Conservation (phyloP, 192 early-diverging fungal species). For the Rhizophagus clarus region DNA sequence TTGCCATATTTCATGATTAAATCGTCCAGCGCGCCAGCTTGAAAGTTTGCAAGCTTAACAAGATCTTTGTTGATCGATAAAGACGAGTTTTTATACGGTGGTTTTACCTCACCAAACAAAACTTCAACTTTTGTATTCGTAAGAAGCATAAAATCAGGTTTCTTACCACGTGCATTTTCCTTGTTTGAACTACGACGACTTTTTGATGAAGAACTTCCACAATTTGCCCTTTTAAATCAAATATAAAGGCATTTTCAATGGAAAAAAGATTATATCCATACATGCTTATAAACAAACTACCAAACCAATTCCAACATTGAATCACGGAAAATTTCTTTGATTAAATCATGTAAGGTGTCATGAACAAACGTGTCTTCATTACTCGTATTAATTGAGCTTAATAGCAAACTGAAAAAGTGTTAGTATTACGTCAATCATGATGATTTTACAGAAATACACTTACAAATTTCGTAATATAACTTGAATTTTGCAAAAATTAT, state of each 20-base stretch:
- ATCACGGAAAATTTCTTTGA: conserved; percentile 13
- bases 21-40: not conserved
- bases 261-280: not conserved
- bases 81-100: not conserved
- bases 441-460: not conserved
- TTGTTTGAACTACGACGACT: not conserved
- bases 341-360: not conserved
- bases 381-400: too few relatives aligned
- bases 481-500: not conserved
- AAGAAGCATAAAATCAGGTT: not conserved
- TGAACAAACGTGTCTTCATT: not conserved
- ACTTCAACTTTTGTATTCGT: not conserved
- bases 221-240: too few relatives aligned
- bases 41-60: not conserved
- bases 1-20: conserved; percentile 3
- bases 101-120: not conserved
- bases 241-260: not conserved
- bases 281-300: not conserved
- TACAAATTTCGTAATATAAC: not conserved
- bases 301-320: conserved; percentile 12
- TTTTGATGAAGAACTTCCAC: too few relatives aligned
- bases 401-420: not conserved
- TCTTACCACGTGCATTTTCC: not conserved
- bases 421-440: too few relatives aligned
- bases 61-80: not conserved